Evolutionary conservation across 495 filamentous ascomycete species (phyloP).

Genomic region (Xylaria cubensis): DNA sequence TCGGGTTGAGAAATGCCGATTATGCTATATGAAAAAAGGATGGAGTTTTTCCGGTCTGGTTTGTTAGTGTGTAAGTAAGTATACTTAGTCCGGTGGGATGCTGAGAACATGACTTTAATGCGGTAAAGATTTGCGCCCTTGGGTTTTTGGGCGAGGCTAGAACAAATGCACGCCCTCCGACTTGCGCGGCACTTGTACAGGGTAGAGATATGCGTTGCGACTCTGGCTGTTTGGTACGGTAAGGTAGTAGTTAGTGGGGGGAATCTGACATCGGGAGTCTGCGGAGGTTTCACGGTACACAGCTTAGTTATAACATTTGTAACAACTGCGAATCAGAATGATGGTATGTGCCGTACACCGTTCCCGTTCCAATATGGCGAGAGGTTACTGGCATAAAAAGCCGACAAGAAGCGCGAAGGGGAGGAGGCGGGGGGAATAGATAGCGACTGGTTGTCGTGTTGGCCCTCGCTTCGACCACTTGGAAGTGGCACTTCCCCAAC

Average conservation of each 20-base stretch:
- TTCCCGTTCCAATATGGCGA: constrained; percentile 19
- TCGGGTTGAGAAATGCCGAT: constrained; percentile 2
- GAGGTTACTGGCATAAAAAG: constrained; percentile 11
- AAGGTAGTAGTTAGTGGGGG: constrained; percentile 19
- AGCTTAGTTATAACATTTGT: background rate
- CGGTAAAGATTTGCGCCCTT: constrained; percentile 22
- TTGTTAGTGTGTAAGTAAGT: background rate
- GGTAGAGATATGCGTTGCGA: constrained; percentile 20
- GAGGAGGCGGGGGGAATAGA: background rate
- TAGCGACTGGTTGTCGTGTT: constrained; percentile 5
- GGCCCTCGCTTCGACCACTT: constrained; percentile 4
- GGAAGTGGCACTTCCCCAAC: constrained; percentile 16
- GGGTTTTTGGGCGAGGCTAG: constrained; percentile 20
- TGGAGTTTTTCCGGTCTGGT: constrained; percentile 2
- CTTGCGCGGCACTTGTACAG: constrained; percentile 18
- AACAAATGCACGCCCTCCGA: constrained; percentile 21
- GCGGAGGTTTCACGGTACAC: background rate
- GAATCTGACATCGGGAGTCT: constrained; percentile 18
- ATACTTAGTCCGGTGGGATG: background rate
- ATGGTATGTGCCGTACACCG: background rate
- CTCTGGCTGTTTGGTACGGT: constrained; percentile 22
- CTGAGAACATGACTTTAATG: constrained; percentile 8
- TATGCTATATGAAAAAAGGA: background rate
- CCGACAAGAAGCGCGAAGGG: background rate
- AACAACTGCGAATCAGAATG: background rate